Base-by-base conservation (phyloP, 768 basidiomycete species). In the Heimioporus sp. region DNA sequence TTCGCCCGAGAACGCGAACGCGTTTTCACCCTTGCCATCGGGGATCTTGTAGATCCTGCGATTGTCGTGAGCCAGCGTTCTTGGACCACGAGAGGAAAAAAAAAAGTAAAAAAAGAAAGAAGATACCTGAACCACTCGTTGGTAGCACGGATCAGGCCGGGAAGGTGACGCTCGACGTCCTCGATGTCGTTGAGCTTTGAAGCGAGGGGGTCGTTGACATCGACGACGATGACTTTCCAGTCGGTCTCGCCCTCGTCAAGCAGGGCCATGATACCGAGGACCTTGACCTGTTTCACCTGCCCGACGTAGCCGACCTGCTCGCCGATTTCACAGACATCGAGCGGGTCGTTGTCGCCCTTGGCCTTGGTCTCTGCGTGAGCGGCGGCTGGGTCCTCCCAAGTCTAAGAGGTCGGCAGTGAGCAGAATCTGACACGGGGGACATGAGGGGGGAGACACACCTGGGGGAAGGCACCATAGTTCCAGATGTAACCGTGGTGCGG, bases 401-500 rank as follows among this genome's bases (percentile, higher is more conserved):
- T 98, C 92, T 98, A 57, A 50, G 21, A 36, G 17, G 12, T 39
- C 3, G 15, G 20, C n/a, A 19, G 40, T 52, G 30, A 40, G 42
- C 11, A 17, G 32, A 7, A 28, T 28, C 9, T 40, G 30, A 20
- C 31, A 28, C 16, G 13, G 31, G 10, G 11, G 20, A 24, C 28
- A 38, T 10, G 30, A 40, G 10, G 10, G 16, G 42, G 15, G 17
- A 10, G 37, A 38, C 83, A 43, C 50, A 87, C 93, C 83, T 96
- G 93, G 55, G 96, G 96, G 85, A 99, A 97, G 53, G 95, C 94
- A 65, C 96, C 96, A 67, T 99, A 99, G 81, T 99, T 99, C 97
- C 97, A 99, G 79, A 99, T 94, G 80, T 98, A 95, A 35, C 97
- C 96, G 70, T 98, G 95, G 79, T 99, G 97, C 62, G 97, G 97